Base-by-base conservation (phyloP, 768 basidiomycete species). In the Leccinellum luteum region DNA sequence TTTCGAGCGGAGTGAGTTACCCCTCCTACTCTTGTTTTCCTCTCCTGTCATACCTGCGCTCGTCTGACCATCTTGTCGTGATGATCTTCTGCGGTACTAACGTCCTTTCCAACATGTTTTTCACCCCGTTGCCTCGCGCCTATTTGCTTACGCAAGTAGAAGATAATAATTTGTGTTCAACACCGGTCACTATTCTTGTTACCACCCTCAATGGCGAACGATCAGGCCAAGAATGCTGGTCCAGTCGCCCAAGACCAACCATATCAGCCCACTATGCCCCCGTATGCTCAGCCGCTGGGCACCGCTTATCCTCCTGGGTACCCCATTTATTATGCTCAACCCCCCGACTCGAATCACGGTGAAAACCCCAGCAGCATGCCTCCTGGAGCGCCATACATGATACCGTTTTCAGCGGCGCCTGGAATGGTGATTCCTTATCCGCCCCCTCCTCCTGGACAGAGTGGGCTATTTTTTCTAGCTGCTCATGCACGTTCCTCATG, bases 351-450 rank as follows among this genome's bases (percentile, higher is more conserved):
- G 3, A 64, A 38, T 52, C 64, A 74, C 55, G 64, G 64, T 41
- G 78, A 79, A 58, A 72, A 73, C 10, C 60, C 71, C 47, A 72
- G 66, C 50, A 64, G 69, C 30, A 58, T n/a, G 1, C 62, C 69
- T 10, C 62, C 69, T 15, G 69, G 59, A 41, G 60, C 70, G 12
- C 76, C 68, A 17, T 77, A 74, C 51, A 68, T 75, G 64, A 74
- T 78, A 60, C 73, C 75, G 3, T 70, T 74, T 44, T 69, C 75
- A 12, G 74, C 73, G 0, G 65, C 75, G 6, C 77, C 75, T 13
- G 78, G 77, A 34, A 74, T 78, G 75, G 70, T 79, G 57, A 78
- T 76, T 52, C 76, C 74, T 17, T 79, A 77, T 55, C 73, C 76
- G 0, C 70, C 75, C 48, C 74, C 74, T 14, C 75, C 75, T 15